phyloP scores from a whole-genome alignment of 2,329 filamentous ascomycete species.

The Arthrobotrys sphaeroides region DNA sequence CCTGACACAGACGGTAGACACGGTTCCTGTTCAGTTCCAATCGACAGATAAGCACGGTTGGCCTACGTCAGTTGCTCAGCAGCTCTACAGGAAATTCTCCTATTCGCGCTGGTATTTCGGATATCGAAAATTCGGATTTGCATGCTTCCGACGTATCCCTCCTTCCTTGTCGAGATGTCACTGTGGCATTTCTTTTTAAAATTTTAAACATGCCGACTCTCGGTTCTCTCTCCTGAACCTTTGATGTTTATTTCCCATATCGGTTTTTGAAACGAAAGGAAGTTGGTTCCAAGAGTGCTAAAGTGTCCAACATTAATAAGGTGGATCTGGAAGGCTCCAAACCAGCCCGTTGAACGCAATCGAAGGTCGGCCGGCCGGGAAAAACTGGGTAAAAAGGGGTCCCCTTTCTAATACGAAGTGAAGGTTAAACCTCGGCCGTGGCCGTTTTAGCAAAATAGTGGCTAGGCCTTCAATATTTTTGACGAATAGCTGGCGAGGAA shows the following conservation, averaged over 20 bases:
- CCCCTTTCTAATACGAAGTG: constrained; percentile 25
- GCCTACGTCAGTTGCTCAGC: constrained; percentile 22
- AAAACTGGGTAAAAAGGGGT: constrained; percentile 35
- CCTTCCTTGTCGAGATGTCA: constrained; percentile 15
- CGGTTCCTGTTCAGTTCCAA: background rate
- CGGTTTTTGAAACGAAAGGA: constrained; percentile 45
- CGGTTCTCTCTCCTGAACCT: background rate
- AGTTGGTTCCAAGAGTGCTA: constrained; percentile 3
- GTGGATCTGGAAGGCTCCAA: constrained; percentile 13
- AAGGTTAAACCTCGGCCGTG: background rate
- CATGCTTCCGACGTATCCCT: background rate
- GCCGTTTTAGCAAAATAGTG: background rate
- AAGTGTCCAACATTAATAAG: constrained; percentile 1
- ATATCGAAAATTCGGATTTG: background rate
- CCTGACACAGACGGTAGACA: constrained; percentile 5
- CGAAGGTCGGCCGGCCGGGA: background rate
- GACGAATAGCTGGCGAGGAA: constrained; percentile 25
- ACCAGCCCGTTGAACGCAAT: background rate
- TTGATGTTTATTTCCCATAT: constrained; percentile 27
- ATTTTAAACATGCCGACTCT: constrained; percentile 7
- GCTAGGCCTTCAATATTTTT: constrained; percentile 10
- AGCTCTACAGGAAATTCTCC: background rate
- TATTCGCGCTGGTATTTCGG: background rate
- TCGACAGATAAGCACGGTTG: constrained; percentile 10
- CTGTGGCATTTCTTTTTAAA: constrained; percentile 18